Conservation (phyloP, 768 basidiomycete species). For the Gyrodon lividus region DNA sequence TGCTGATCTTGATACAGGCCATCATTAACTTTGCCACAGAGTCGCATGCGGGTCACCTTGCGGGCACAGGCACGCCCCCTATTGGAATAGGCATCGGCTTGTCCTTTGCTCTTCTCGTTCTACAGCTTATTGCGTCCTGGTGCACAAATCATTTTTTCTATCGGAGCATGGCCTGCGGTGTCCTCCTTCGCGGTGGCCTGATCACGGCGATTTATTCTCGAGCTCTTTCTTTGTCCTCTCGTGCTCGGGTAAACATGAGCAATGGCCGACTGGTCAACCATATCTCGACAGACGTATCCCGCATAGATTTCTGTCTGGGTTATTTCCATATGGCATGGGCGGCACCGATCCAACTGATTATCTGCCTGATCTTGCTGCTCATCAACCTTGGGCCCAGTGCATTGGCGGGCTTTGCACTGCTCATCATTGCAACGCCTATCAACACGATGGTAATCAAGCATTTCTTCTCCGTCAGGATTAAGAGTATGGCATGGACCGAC, state of each 20-base stretch:
- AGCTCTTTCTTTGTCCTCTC: conserved; percentile 71
- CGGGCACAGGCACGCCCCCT: conserved; percentile 37
- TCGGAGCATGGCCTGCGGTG: conserved; percentile 68
- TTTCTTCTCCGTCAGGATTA: conserved; percentile 56
- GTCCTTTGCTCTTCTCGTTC: conserved; percentile 61
- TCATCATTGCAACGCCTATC: conserved; percentile 68
- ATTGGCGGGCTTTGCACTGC: conserved; percentile 56
- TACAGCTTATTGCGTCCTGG: conserved; percentile 68
- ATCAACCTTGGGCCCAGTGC: conserved; percentile 66
- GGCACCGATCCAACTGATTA: conserved; percentile 70
- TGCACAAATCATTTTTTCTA: conserved; percentile 85
- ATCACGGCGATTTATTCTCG: conserved; percentile 86
- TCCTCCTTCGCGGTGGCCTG: conserved; percentile 78
- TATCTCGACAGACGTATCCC: conserved; percentile 88
- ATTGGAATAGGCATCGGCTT: conserved; percentile 71
- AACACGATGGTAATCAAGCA: conserved; percentile 74
- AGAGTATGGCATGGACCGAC: conserved; percentile 88
- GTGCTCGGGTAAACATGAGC: conserved; percentile 74
- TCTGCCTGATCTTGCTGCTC: conserved; percentile 75
- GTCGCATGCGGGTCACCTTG: conserved; percentile 52
- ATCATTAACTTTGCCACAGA: conserved; percentile 69
- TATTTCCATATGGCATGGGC: conserved; percentile 84
- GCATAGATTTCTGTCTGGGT: conserved; percentile 84
- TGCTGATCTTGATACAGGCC: conserved; percentile 37
- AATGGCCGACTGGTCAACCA: conserved; percentile 93